These are phyloP conservation scores for Thermothielavioides terrestris DNA, from an alignment of 495 filamentous ascomycete species.

Conservation along the genomic window DNA sequence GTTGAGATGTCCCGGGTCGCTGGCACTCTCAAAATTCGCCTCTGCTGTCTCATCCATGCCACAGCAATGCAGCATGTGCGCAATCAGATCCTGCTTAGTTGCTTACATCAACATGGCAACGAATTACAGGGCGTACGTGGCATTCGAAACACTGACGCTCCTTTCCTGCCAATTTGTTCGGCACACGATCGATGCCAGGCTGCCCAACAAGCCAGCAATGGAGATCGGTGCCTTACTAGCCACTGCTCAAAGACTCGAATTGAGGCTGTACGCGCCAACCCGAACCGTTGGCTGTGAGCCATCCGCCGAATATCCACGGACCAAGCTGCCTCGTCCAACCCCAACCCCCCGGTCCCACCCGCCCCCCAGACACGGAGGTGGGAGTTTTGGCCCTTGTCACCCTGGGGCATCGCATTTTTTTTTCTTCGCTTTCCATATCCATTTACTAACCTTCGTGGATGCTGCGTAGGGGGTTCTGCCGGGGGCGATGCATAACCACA, in stretches of 20 bases:
- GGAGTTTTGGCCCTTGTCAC: neutral
- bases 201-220: slow-evolving; percentile 26
- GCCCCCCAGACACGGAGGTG: neutral
- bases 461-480: too few relatives aligned
- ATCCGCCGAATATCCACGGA: neutral
- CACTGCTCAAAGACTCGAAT: neutral
- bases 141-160: slow-evolving; percentile 6
- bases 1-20: neutral
- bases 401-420: neutral
- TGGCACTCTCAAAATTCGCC: neutral
- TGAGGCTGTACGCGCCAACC: slow-evolving; percentile 5
- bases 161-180: neutral
- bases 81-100: slow-evolving; percentile 3
- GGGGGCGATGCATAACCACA: too few relatives aligned
- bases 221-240: neutral
- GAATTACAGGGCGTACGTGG: slow-evolving; percentile 16
- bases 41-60: slow-evolving; percentile 14
- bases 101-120: too few relatives aligned
- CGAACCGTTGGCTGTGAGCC: neutral
- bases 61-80: slow-evolving; percentile 9
- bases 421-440: too few relatives aligned
- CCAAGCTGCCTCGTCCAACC: slow-evolving; percentile 1
- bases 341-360: neutral
- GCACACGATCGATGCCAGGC: slow-evolving; percentile 14
- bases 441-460: too few relatives aligned